A percentile compares a stretch with the other conserved stretches of the same genome.
Evolutionary conservation across 2,329 filamentous ascomycete species (phyloP).

Genomic region (Waltergamsia citrina): DNA sequence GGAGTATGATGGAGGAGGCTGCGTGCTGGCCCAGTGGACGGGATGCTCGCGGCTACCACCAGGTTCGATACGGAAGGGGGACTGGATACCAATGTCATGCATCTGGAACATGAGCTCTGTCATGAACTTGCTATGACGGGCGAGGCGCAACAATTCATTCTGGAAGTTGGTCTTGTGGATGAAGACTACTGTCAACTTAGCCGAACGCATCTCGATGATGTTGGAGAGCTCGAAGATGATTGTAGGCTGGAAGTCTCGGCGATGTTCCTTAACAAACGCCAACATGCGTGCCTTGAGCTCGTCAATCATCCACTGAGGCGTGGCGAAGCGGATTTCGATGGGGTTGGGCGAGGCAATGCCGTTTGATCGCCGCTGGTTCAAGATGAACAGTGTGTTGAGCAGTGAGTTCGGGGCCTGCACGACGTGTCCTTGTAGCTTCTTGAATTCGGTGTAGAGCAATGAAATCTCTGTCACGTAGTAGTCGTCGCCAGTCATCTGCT

Average conservation of each 20-base stretch:
- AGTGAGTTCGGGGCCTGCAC: slow-evolving; percentile 94
- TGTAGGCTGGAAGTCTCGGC: slow-evolving; percentile 80
- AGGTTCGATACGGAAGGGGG: slow-evolving; percentile 51
- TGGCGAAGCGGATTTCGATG: slow-evolving; percentile 82
- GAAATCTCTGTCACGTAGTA: slow-evolving; percentile 96
- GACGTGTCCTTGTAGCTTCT: slow-evolving; percentile 95
- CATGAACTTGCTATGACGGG: slow-evolving; percentile 88
- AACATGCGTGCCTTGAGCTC: slow-evolving; percentile 69
- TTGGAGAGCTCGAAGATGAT: slow-evolving; percentile 77
- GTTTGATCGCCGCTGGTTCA: slow-evolving; percentile 87
- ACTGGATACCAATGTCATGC: slow-evolving; percentile 75
- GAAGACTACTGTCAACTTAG: slow-evolving; percentile 87
- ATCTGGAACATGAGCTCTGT: slow-evolving; percentile 84
- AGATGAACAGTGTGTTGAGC: slow-evolving; percentile 85
- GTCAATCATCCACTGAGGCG: slow-evolving; percentile 73
- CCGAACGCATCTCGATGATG: slow-evolving; percentile 73
- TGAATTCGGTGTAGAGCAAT: slow-evolving; percentile 91
- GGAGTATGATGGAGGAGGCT: slow-evolving; percentile 23
- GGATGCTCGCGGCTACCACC: slow-evolving; percentile 62
- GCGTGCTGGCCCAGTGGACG: slow-evolving; percentile 38
- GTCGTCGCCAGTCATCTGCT: slow-evolving; percentile 71
- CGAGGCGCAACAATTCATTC: slow-evolving; percentile 83
- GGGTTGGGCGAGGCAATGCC: slow-evolving; percentile 79
- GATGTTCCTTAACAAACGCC: slow-evolving; percentile 75
- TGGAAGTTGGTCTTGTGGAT: slow-evolving; percentile 98